Base-by-base conservation (phyloP, 495 filamentous ascomycete genomes). In the Jackrogersella minutella region DNA sequence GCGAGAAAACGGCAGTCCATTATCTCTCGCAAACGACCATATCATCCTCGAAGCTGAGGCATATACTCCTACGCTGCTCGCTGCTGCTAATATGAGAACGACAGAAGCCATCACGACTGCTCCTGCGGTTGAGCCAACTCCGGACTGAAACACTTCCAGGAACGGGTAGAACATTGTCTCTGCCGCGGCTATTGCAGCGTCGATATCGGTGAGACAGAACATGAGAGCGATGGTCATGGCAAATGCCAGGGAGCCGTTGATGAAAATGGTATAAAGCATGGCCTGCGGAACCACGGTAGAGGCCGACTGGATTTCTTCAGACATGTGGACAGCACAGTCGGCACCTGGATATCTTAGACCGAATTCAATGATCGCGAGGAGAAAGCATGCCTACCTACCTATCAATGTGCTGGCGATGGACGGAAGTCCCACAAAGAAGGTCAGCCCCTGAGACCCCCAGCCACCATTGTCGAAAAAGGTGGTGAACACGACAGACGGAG, bases 231-330 rank as follows among this genome's bases (percentile, higher is more conserved):
- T 58, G 5, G 84, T 56, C 78, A 85, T 83, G 3, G 82, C 72
- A 28, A 86, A 80, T 5, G 83, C 84, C 8, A 85, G 57, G 13
- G 80, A 68, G 2, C 78, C 80, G 50, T 87, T 87, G 44, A 86
- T 64, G 0, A 76, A 64, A 7, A 84, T 77, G 0, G 80, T 78
- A 17, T 77, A 74, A 31, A 87, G 77, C 68, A 87, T 84, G 5
- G 83, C 80, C 22, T 78, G 79, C n/a, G 86, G 86, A 0, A 88
- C 77, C 2, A 82, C 82, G 34, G 75, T 71, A 3, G 83, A 80
- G n/a, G 85, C 85, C 56, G 86, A 77, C 33, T 80, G 79, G 26
- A 86, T 81, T 69, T 87, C 85, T 63, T 88, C 85, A 3, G 83
- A 81, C 79, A 87, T 83, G 52, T 88, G 85, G 5, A 84, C 82